phyloP scores from a whole-genome alignment of 2,329 filamentous ascomycete genomes.

The Trichoderma atrobrunneum region DNA sequence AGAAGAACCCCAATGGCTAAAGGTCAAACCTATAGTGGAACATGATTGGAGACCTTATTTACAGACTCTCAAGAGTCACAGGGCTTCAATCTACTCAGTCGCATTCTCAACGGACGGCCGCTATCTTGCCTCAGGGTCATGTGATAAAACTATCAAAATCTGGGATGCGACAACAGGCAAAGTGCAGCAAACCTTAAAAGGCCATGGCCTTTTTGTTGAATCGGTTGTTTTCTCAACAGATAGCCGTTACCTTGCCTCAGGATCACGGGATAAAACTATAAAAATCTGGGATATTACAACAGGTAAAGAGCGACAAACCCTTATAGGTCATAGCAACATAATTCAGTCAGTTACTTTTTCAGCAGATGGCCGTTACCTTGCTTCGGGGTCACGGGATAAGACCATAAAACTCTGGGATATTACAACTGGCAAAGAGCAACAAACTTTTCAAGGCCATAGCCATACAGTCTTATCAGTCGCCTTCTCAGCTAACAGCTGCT shows the following conservation, averaged over 20 bases:
- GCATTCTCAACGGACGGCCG: not conserved
- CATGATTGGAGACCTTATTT: too few species aligned
- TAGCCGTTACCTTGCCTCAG: not conserved
- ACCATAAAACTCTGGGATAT: too few species aligned
- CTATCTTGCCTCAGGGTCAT: not conserved
- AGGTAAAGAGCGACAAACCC: not conserved
- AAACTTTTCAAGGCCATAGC: too few species aligned
- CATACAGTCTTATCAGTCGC: rapidly evolving
- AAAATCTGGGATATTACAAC: not conserved
- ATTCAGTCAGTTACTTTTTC: not conserved
- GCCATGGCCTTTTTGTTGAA: too few species aligned
- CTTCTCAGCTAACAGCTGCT: too few species aligned
- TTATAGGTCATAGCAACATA: too few species aligned
- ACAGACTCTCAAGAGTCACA: not conserved
- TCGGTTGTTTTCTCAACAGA: not conserved
- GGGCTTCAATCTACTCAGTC: rapidly evolving
- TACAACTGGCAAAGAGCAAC: too few species aligned
- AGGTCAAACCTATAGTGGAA: too few species aligned
- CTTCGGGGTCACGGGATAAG: not conserved
- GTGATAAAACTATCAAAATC: rapidly evolving
- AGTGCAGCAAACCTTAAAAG: not conserved
- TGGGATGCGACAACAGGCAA: not conserved
- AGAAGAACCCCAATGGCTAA: too few species aligned
- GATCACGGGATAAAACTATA: not conserved
- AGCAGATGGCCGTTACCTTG: not conserved